Percentiles rank a stretch among this genome's conserved stretches.
Evolutionary conservation across 2,329 filamentous ascomycete genomes (phyloP).

Genomic region (Cladosporium sphaerospermum): DNA sequence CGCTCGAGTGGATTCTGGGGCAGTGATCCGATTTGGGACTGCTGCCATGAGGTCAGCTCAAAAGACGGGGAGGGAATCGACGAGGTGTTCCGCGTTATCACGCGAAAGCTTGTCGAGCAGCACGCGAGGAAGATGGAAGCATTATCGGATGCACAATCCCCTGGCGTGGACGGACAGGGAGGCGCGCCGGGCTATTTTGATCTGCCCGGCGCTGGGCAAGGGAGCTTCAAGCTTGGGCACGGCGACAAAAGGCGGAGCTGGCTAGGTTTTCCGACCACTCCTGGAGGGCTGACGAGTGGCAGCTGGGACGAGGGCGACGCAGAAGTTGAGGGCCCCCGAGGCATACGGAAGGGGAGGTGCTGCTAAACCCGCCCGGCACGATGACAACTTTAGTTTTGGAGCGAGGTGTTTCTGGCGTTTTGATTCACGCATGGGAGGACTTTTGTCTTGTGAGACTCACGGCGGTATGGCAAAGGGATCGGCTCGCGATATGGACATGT

Average conservation of each 20-base stretch:
- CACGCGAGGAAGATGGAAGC: conserved; percentile 49
- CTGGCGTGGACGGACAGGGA: conserved; percentile 33
- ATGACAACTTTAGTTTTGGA: background rate
- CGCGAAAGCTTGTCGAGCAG: conserved; percentile 76
- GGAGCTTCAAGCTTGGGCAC: conserved; percentile 54
- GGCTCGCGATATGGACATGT: background rate
- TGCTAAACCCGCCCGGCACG: conserved; percentile 16
- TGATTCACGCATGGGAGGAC: too few species aligned
- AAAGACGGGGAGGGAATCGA: conserved; percentile 94
- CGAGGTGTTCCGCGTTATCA: conserved; percentile 88
- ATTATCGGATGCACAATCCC: conserved; percentile 36
- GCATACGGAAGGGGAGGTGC: conserved; percentile 21
- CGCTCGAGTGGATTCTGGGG: conserved; percentile 75
- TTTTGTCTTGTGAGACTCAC: too few species aligned
- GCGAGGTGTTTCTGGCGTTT: conserved; percentile 6
- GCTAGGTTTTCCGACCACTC: conserved; percentile 53
- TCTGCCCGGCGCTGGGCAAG: conserved; percentile 40
- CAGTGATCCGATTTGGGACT: conserved; percentile 83
- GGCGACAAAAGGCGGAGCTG: conserved; percentile 62
- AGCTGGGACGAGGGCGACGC: conserved; percentile 19
- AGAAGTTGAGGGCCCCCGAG: conserved; percentile 19
- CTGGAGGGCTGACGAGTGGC: conserved; percentile 27
- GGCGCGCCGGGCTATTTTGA: conserved; percentile 44
- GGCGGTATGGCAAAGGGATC: too few species aligned
- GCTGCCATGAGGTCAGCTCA: conserved; percentile 92